phyloP scores from a whole-genome alignment of 225 moss, liverwort and hornwort species.

The Asterella californica region DNA sequence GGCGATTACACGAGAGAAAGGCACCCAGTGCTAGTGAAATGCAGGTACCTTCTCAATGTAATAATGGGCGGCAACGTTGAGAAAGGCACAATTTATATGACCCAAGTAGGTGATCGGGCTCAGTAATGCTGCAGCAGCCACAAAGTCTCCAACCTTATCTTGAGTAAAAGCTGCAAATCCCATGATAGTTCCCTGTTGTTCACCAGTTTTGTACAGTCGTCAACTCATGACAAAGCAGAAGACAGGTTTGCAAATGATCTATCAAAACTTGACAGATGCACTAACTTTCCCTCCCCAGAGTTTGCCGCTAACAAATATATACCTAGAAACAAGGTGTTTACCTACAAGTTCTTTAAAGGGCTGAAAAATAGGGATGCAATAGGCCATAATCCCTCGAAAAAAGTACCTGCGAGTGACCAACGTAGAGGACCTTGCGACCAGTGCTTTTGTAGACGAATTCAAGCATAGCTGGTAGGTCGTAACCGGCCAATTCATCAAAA shows the following conservation, averaged over 20 bases:
- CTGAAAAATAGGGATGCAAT: background rate
- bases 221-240: too few species aligned
- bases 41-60: slow-evolving; percentile 59
- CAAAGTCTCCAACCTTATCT: slow-evolving; percentile 46
- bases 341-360: background rate
- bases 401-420: slow-evolving; percentile 80
- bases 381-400: background rate
- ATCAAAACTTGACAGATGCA: too few species aligned
- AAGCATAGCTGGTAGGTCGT: slow-evolving; percentile 65
- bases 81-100: slow-evolving; percentile 75
- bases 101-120: slow-evolving; percentile 86
- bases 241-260: background rate
- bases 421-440: slow-evolving; percentile 52
- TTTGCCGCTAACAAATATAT: too few species aligned
- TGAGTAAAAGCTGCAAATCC: slow-evolving; percentile 81
- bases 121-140: slow-evolving; percentile 77
- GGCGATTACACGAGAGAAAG: background rate
- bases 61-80: slow-evolving; percentile 68
- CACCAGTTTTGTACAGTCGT: background rate
- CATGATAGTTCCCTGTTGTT: slow-evolving; percentile 83
- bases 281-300: too few species aligned
- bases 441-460: slow-evolving; percentile 47
- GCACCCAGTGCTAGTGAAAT: too few species aligned
- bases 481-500: slow-evolving; percentile 62
- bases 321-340: too few species aligned